phyloP scores from a whole-genome alignment of 176 grass and related monocot genomes.

The Rhynchospora pubera region DNA sequence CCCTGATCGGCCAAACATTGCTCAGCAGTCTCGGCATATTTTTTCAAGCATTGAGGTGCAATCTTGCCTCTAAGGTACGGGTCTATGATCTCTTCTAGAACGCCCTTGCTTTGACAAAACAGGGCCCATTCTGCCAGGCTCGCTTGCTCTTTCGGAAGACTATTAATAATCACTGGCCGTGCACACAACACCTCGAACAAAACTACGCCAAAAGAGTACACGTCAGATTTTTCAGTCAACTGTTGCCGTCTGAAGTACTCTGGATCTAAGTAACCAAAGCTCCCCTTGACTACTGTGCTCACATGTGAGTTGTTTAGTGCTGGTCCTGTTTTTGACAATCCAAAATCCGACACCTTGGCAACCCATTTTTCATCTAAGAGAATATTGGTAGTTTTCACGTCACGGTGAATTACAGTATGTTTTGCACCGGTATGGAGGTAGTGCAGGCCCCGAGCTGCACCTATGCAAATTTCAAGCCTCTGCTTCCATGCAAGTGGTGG shows the following conservation, averaged over 20 bases:
- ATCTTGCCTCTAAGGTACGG: conserved; percentile 31
- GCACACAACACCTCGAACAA: conserved; percentile 42
- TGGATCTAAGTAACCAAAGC: conserved; percentile 38
- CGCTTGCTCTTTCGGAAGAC: conserved; percentile 21
- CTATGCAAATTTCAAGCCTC: conserved; percentile 41
- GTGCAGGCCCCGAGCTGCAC: conserved; percentile 33
- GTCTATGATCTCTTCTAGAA: conserved; percentile 32
- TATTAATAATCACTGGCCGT: conserved; percentile 12
- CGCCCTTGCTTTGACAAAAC: conserved; percentile 27
- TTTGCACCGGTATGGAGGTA: conserved; percentile 33
- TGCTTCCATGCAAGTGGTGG: conserved; percentile 34
- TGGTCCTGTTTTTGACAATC: conserved; percentile 31
- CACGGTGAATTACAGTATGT: conserved; percentile 32
- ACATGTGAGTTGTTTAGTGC: conserved; percentile 12
- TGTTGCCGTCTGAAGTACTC: conserved; percentile 40
- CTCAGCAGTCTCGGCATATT: conserved; percentile 30
- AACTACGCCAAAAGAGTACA: conserved; percentile 42
- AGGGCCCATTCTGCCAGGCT: conserved; percentile 40
- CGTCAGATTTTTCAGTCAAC: conserved; percentile 40
- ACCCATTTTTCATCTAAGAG: conserved; percentile 38
- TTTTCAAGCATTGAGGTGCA: conserved; percentile 28
- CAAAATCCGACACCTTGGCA: conserved; percentile 41
- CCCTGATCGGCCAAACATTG: conserved; percentile 29
- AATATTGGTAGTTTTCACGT: conserved; percentile 44
- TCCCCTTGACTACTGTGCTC: conserved; percentile 40